These are phyloP conservation scores for Fulvia fulva DNA, from an alignment of 2,329 filamentous ascomycete species.

Conservation along the genomic window DNA sequence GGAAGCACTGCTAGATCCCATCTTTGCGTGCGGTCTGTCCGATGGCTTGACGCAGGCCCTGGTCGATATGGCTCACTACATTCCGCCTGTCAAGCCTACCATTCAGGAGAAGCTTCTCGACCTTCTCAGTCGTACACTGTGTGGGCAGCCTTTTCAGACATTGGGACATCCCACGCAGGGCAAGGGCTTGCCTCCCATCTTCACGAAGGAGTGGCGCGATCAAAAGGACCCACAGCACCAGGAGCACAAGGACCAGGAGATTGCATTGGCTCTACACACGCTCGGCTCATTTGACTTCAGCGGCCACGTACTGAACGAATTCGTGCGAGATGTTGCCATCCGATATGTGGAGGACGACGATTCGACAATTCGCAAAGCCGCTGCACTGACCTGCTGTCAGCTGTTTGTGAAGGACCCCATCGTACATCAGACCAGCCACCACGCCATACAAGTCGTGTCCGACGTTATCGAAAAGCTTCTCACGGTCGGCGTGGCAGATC, in stretches of 20 bases:
- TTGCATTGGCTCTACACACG: constrained; percentile 89
- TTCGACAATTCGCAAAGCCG: constrained; percentile 85
- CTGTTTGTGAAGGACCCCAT: constrained; percentile 96
- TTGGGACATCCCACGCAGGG: constrained; percentile 86
- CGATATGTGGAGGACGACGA: constrained; percentile 98
- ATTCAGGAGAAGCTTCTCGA: constrained; percentile 94
- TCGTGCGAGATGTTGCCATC: constrained; percentile 95
- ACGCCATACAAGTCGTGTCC: constrained; percentile 93
- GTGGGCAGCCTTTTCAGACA: constrained; percentile 85
- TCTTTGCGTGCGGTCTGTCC: constrained; percentile 93
- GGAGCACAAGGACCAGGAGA: constrained; percentile 75
- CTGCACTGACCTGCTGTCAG: constrained; percentile 94
- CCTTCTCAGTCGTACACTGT: constrained; percentile 90
- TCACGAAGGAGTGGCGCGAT: constrained; percentile 64
- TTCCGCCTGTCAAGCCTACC: constrained; percentile 84
- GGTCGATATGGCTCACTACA: constrained; percentile 98
- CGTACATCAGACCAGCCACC: constrained; percentile 94
- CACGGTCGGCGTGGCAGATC: constrained; percentile 90
- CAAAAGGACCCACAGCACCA: constrained; percentile 78
- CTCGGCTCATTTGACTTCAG: constrained; percentile 96
- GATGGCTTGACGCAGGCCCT: constrained; percentile 91
- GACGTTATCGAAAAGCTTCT: constrained; percentile 97
- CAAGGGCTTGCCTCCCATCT: constrained; percentile 74
- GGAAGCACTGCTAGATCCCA: constrained; percentile 89
- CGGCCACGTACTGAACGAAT: constrained; percentile 92